These are phyloP conservation scores for Pichia sp. DNA, from an alignment of 1,139 yeast species.

Conservation along the genomic window DNA sequence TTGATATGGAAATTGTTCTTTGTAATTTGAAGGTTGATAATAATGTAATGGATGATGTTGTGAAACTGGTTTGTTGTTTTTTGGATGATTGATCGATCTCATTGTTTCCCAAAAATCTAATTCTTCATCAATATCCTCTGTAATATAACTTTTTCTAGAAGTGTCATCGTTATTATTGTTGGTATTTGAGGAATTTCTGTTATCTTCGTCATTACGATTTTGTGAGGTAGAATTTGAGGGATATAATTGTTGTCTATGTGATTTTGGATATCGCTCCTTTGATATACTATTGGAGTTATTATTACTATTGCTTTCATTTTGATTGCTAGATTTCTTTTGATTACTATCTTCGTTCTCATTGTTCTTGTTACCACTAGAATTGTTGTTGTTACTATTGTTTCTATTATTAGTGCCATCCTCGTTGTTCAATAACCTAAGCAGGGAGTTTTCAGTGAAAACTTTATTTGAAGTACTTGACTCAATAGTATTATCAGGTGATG, in stretches of 20 bases:
- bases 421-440: constrained; percentile 37
- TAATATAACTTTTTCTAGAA: constrained; percentile 8
- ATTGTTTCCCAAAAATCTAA: constrained; percentile 68
- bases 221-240: constrained; percentile 11
- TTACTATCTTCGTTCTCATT: not conserved
- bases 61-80: constrained; percentile 34
- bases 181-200: not conserved
- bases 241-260: constrained; percentile 17
- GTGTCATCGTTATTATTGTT: not conserved
- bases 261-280: constrained; percentile 6
- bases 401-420: constrained; percentile 10
- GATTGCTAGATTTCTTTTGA: not conserved
- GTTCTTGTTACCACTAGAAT: not conserved
- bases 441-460: constrained; percentile 35
- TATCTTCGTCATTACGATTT: too few relatives aligned
- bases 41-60: constrained; percentile 47
- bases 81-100: constrained; percentile 43
- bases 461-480: constrained; percentile 26
- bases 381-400: not conserved
- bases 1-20: constrained; percentile 18
- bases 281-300: not conserved
- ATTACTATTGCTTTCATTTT: constrained; percentile 14
- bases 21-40: constrained; percentile 23
- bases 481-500: constrained; percentile 34
- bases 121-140: constrained; percentile 42